Evolutionary conservation across 805 yeast species (phyloP).

Genomic region (Maudiozyma turicensis): DNA sequence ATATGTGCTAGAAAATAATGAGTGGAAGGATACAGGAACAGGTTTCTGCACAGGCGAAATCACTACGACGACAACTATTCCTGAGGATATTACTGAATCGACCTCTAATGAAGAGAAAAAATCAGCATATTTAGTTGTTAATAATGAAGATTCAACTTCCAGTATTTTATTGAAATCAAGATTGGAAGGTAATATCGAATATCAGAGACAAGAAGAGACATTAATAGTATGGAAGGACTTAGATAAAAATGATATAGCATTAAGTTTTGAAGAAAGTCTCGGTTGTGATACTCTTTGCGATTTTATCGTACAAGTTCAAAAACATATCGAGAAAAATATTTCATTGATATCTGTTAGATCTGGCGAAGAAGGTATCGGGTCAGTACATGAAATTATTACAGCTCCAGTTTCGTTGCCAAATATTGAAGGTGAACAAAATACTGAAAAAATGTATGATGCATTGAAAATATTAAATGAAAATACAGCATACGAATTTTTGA

Average conservation of each 20-base stretch:
- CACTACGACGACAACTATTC: not conserved
- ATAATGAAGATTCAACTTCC: conserved; percentile 53
- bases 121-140: conserved; percentile 56
- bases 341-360: conserved; percentile 62
- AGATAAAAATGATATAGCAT: conserved; percentile 62
- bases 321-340: conserved; percentile 50
- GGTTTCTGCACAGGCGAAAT: conserved; percentile 79
- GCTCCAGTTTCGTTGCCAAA: conserved; percentile 72
- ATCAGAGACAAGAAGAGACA: conserved; percentile 91
- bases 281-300: conserved; percentile 83
- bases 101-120: conserved; percentile 11
- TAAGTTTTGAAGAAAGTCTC: conserved; percentile 83
- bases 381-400: conserved; percentile 60
- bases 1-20: conserved; percentile 69
- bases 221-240: conserved; percentile 87
- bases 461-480: conserved; percentile 51
- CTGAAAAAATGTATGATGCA: conserved; percentile 39
- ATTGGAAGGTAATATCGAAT: conserved; percentile 69
- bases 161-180: conserved; percentile 53
- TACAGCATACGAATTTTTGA: conserved; percentile 46
- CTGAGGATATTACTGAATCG: not conserved
- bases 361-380: conserved; percentile 39
- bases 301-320: conserved; percentile 62
- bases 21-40: conserved; percentile 89
- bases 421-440: conserved; percentile 37